Percentiles rank a stretch among this genome's conserved stretches.
These are phyloP conservation scores for Gnetum montanum DNA, from an alignment of 75 land plant species.

Conservation along the genomic window DNA sequence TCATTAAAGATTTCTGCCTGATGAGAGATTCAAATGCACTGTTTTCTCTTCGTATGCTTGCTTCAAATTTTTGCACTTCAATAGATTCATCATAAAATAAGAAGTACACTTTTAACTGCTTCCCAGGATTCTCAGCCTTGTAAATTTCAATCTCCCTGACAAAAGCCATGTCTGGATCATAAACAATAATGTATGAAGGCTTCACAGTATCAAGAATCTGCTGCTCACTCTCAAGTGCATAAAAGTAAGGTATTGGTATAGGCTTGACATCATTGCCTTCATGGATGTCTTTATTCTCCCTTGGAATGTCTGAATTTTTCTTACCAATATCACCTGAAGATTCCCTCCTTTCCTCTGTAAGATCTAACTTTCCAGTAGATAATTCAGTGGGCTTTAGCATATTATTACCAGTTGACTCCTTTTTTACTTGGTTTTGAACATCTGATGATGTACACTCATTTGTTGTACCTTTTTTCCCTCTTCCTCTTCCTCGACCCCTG, in stretches of 20 bases:
- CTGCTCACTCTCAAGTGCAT: slow-evolving; percentile 81
- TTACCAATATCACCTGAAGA: not conserved
- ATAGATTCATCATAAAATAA: slow-evolving; percentile 93
- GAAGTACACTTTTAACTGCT: slow-evolving; percentile 81
- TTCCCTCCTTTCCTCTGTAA: too few relatives aligned
- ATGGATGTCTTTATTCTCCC: not conserved
- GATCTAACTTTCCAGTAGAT: too few relatives aligned
- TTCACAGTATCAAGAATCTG: slow-evolving; percentile 58
- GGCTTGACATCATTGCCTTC: slow-evolving; percentile 4
- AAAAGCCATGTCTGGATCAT: slow-evolving; percentile 92
- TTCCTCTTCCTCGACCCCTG: slow-evolving; percentile 20
- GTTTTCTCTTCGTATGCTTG: slow-evolving; percentile 85
- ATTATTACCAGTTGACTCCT: too few relatives aligned
- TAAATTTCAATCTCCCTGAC: slow-evolving; percentile 95
- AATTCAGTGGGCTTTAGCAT: too few relatives aligned
- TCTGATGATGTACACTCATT: not conserved
- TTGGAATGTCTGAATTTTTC: not conserved
- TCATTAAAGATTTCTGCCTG: slow-evolving; percentile 96
- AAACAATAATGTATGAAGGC: slow-evolving; percentile 82
- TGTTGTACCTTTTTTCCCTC: slow-evolving; percentile 10
- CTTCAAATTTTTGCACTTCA: slow-evolving; percentile 89
- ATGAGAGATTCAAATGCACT: slow-evolving; percentile 92
- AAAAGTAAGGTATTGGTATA: slow-evolving; percentile 63
- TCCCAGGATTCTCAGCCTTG: slow-evolving; percentile 71
- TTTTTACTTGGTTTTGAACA: slow-evolving; percentile 2